Evolutionary conservation across 768 basidiomycete genomes (phyloP), one percentile per base, ranked within the genome.

Genomic region (Ephemerocybe angulata): DNA sequence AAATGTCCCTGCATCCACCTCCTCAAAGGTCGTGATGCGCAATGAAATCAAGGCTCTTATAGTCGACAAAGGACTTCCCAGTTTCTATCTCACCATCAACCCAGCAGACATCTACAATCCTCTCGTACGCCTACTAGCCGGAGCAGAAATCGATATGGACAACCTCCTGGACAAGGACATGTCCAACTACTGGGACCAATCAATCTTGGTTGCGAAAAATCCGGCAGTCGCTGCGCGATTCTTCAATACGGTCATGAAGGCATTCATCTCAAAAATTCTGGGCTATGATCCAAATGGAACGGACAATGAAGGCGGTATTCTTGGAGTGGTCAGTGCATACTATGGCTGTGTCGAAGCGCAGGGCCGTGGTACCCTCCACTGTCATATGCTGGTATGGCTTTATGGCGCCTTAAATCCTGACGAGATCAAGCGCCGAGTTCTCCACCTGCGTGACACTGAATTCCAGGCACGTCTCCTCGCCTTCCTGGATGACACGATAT

Each of bases 21-120:
- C 72, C 0, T 53, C 70, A 0, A 60, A 65, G 33, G n/a, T 66
- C 0, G 27, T 31, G 0, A 67, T 70, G 60, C 47, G 71, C 0
- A 78, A 78, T 66, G 69, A 78, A 57, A 75, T 77, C 21, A 46
- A 66, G 2, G 64, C 49, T 1, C 31, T 76, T 12, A 75, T 71
- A 40, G 61, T 66, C 7, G 56, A 63, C 1, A 54, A 67, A 17
- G 75, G 77, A 0, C 11, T 73, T 1, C 76, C 75, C 4, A 69
- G 58, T 19, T 74, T 79, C 24, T 81, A 65, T 56, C 51, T 81
- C 1, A 81, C 77, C 0, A 67, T 77, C 3, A 79, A 79, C 63
- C 77, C 77, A 19, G 68, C 70, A 13, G 75, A 76, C 53, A 59
- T 74, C 0, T 67, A 74, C 30, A 76, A 72, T 60, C 76, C 76